Conservation (phyloP, 2,329 filamentous ascomycete genomes). For the Salinomyces thailandicus region DNA sequence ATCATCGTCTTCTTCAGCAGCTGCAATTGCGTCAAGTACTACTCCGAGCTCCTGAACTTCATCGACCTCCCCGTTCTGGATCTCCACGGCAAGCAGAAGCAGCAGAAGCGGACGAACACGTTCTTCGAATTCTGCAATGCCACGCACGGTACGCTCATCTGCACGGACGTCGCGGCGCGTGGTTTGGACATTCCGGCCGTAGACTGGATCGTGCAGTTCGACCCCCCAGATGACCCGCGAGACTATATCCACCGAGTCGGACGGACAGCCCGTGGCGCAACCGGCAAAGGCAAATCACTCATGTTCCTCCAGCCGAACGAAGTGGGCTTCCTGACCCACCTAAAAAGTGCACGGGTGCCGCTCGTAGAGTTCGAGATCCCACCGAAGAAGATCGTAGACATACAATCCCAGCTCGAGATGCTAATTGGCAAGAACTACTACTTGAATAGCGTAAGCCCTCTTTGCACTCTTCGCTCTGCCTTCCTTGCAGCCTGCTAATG, state of each 20-base stretch:
- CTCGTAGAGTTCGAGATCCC: constrained; percentile 96
- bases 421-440: constrained; percentile 95
- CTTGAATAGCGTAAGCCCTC: constrained; percentile 73
- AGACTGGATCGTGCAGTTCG: constrained; percentile 94
- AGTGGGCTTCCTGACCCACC: constrained; percentile 80
- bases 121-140: constrained; percentile 96
- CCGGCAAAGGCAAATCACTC: constrained; percentile 74
- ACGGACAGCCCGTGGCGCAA: constrained; percentile 76
- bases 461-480: constrained; percentile 4
- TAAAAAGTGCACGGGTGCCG: constrained; percentile 84
- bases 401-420: constrained; percentile 72
- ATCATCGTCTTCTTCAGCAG: constrained; percentile 91
- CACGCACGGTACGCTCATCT: constrained; percentile 77
- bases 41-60: constrained; percentile 91
- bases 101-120: constrained; percentile 96
- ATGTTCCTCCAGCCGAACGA: constrained; percentile 91
- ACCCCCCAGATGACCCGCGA: constrained; percentile 49
- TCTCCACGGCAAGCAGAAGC: constrained; percentile 91
- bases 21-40: constrained; percentile 81
- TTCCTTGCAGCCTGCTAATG: background rate
- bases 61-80: constrained; percentile 85
- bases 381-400: constrained; percentile 79
- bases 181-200: constrained; percentile 92
- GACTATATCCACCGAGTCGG: constrained; percentile 96
- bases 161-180: constrained; percentile 90